These are phyloP conservation scores for Tieghemostelium lacteum DNA, from an alignment of 78 protist genomes.

Conservation along the genomic window DNA sequence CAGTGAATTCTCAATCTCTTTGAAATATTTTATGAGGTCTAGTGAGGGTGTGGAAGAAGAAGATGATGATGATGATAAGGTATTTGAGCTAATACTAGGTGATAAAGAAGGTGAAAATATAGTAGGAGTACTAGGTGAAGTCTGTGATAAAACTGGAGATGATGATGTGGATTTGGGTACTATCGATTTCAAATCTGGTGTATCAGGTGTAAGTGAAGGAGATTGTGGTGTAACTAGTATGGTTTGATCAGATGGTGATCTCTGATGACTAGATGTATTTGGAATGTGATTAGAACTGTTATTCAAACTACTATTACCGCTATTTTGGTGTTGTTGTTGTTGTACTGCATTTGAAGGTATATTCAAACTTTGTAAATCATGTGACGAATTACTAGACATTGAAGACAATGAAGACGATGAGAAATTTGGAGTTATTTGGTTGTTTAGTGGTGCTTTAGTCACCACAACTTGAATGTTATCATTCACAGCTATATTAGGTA, in stretches of 20 bases:
- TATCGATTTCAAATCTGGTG: background rate
- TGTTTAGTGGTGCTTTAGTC: no score
- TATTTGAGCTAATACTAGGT: no score
- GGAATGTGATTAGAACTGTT: background rate
- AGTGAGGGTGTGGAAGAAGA: no score
- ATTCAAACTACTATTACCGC: background rate
- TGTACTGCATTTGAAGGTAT: no score
- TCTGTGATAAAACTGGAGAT: no score
- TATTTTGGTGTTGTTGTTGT: no score
- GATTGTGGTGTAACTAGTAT: background rate
- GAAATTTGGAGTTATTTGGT: background rate
- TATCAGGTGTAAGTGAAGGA: background rate
- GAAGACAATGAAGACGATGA: background rate
- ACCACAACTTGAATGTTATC: no score
- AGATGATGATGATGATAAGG: background rate
- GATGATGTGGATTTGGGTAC: background rate
- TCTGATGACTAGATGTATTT: background rate
- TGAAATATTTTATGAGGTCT: slow-evolving; percentile 6
- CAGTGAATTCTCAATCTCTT: slow-evolving; percentile 3
- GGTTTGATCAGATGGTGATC: no score
- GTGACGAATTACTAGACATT: background rate
- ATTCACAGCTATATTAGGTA: no score
- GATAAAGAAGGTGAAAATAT: background rate
- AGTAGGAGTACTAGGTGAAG: background rate
- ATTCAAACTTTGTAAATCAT: background rate